Evolutionary conservation across 192 early-diverging fungal genomes (phyloP).

Genomic region (Rhizoclosmatium sp.): DNA sequence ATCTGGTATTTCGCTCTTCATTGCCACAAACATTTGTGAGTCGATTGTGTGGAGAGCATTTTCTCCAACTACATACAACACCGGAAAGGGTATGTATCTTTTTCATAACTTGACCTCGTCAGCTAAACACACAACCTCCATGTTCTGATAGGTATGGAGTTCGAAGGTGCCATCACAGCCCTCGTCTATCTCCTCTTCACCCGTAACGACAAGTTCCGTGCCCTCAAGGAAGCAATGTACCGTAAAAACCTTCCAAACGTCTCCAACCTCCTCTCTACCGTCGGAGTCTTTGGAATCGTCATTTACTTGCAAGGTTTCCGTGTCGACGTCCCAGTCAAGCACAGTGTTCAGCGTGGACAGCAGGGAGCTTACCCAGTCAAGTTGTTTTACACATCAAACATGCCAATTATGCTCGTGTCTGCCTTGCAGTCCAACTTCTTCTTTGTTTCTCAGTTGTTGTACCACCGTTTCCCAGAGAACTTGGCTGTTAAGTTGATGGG

Average conservation of each 20-base stretch:
- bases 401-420: conserved; percentile 99
- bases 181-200: conserved; percentile 95
- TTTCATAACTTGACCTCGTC: neutral
- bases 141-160: conserved; percentile 76
- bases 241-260: conserved; percentile 73
- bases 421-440: conserved; percentile 96
- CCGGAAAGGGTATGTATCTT: conserved; percentile 76
- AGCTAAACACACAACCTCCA: neutral
- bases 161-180: conserved; percentile 96
- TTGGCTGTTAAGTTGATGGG: conserved; percentile 91
- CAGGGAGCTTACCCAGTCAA: conserved; percentile 99
- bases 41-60: conserved; percentile 99
- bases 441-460: conserved; percentile 98
- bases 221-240: conserved; percentile 97
- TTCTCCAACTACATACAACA: conserved; percentile 96
- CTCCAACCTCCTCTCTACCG: conserved; percentile 89
- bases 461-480: conserved; percentile 98
- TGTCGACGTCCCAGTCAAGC: conserved; percentile 99
- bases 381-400: conserved; percentile 99
- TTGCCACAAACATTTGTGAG: conserved; percentile 99
- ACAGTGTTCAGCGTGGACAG: conserved; percentile 94
- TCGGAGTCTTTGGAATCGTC: conserved; percentile 72
- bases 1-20: conserved; percentile 99
- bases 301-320: conserved; percentile 98
- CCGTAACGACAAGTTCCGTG: conserved; percentile 95